Evolutionary conservation across 2,329 filamentous ascomycete genomes (phyloP).

Genomic region (Teratosphaeria zuluensis): DNA sequence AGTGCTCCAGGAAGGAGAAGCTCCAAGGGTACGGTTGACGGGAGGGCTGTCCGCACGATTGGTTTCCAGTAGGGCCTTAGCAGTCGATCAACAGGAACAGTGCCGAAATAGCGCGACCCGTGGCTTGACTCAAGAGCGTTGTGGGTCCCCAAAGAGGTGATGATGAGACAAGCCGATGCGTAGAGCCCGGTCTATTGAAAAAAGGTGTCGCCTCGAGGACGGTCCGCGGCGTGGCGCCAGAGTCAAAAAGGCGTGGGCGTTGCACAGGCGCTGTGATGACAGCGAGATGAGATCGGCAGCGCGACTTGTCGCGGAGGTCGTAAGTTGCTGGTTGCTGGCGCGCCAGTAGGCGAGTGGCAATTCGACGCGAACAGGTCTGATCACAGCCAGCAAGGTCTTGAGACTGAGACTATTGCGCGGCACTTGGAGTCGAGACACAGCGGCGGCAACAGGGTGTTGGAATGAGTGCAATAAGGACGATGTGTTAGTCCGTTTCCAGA

Average conservation of each 20-base stretch:
- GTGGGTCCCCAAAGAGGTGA: constrained; percentile 19
- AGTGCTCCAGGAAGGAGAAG: constrained; percentile 13
- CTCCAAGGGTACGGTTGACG: constrained; percentile 22
- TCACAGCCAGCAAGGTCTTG: not conserved
- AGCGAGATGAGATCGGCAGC: not conserved
- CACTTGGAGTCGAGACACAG: constrained; percentile 12
- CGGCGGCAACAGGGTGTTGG: constrained; percentile 6
- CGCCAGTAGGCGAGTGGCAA: not conserved
- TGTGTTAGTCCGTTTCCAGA: constrained; percentile 7
- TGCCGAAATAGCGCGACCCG: constrained; percentile 22
- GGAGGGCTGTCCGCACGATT: constrained; percentile 20
- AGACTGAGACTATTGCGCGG: not conserved
- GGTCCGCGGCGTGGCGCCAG: constrained; percentile 2
- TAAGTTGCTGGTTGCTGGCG: not conserved
- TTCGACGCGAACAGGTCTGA: not conserved
- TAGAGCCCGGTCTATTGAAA: constrained; percentile 5
- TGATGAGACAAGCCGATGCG: constrained; percentile 20
- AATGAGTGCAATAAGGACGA: constrained; percentile 6
- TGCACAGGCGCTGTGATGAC: not conserved
- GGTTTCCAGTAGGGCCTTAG: constrained; percentile 15
- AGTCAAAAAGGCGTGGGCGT: not conserved
- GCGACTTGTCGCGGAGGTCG: not conserved
- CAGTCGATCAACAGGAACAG: constrained; percentile 22
- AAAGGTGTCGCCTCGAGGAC: constrained; percentile 4
- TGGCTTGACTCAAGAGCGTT: constrained; percentile 19